phyloP scores from a whole-genome alignment of 2,329 filamentous ascomycete species.

The Cordyceps tenuipes region DNA sequence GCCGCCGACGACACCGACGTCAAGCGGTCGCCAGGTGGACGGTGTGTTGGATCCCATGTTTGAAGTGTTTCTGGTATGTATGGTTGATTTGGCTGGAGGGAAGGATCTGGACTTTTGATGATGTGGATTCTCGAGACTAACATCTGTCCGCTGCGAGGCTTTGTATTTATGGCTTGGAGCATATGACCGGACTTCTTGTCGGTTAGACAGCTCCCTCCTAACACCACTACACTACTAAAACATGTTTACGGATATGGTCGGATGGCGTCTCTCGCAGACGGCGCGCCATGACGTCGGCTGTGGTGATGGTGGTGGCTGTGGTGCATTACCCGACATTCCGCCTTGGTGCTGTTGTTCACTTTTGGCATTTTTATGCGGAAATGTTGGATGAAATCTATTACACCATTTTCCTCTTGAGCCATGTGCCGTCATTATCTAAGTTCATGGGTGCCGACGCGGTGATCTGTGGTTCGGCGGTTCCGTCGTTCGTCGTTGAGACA shows the following conservation, averaged over 20 bases:
- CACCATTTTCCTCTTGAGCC: neutral
- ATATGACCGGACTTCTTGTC: neutral
- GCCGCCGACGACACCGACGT: constrained; percentile 36
- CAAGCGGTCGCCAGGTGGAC: constrained; percentile 36
- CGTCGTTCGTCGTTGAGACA: no score
- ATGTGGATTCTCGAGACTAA: neutral
- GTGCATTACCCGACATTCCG: constrained; percentile 10
- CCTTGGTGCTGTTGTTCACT: neutral
- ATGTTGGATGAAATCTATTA: neutral
- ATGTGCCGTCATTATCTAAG: neutral
- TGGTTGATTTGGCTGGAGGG: neutral
- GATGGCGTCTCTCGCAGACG: neutral
- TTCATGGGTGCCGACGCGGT: neutral
- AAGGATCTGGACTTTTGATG: neutral
- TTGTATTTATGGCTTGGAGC: constrained; percentile 1
- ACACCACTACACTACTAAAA: neutral
- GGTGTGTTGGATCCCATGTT: constrained; percentile 20
- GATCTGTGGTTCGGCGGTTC: no score
- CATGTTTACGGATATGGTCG: neutral
- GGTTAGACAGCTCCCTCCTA: neutral
- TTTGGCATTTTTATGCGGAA: neutral
- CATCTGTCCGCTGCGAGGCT: neutral
- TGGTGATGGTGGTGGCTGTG: neutral
- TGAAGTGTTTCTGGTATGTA: neutral
- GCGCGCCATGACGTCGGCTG: neutral